Evolutionary conservation across 257 asterid genomes (phyloP), one percentile per base, ranked within the genome.

Genomic region (Scutellaria galericulata): DNA sequence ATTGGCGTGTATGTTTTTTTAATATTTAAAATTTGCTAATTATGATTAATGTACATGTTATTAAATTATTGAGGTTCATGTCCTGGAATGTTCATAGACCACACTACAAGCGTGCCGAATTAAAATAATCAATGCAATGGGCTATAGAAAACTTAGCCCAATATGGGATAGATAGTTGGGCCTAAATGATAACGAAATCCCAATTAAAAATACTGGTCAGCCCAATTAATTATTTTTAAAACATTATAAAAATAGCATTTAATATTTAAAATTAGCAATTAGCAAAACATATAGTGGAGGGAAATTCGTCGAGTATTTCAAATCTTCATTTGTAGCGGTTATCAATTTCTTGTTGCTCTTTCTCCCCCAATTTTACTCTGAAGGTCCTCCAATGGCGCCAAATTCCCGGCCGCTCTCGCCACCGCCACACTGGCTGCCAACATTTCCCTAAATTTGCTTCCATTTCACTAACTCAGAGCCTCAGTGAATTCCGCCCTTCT

Each of bases 1-100:
- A 31, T 31, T 31, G 37, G 37, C 37, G 2, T 3, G 2, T 31
- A 5, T 40, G 40, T 41, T 14, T 44, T 9, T 44, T 57, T 62
- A 13, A 15, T 58, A 53, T 50, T 78, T 44, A 15, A 47, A 37
- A 35, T 24, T 48, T 31, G 59, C 9, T 42, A 71, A 78, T 74
- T 24, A 73, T 78, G 42, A 11, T 20, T 6, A 11, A 10, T 31
- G 2, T 7, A 1, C 66, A 61, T 64, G 47, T 39, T 22, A 54
- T 41, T 45, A 1, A 24, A 77, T 64, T 47, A 71, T 71, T 59
- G 60, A 74, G 64, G 11, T 22, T 37, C 41, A 15, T 51, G 37
- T 56, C 35, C 59, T 31, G 27, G 70, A 71, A 59, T 54, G 47
- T 65, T 77, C 63, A 31, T 15, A 27, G 37, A 47, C 2, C 8